These are phyloP conservation scores for Fusarium camptoceras DNA, from an alignment of 2,329 filamentous ascomycete genomes.

Conservation along the genomic window DNA sequence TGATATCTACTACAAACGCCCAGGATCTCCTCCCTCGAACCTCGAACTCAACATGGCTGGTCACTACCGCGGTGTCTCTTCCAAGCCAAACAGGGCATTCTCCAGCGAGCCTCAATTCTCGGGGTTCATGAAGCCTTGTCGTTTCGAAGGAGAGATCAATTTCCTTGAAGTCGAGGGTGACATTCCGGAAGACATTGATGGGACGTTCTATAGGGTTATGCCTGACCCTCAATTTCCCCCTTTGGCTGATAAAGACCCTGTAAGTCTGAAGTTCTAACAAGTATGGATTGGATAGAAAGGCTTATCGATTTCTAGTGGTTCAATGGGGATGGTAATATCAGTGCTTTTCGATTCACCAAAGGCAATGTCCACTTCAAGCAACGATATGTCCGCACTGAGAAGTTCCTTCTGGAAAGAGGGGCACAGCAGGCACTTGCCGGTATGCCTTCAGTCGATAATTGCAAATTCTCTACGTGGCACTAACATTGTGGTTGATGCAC, in stretches of 20 bases:
- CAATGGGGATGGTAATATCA: slow-evolving; percentile 28
- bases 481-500: accelerated
- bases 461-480: neutral
- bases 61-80: neutral
- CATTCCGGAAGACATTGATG: slow-evolving; percentile 21
- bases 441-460: accelerated
- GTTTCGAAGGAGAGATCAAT: slow-evolving; percentile 1
- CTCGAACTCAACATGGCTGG: neutral
- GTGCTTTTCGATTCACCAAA: slow-evolving; percentile 2
- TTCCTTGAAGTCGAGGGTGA: neutral
- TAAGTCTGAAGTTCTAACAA: accelerated
- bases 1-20: neutral
- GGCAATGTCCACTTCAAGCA: slow-evolving; percentile 17
- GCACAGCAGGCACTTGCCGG: neutral
- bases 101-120: neutral
- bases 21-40: neutral
- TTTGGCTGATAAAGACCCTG: slow-evolving; percentile 16
- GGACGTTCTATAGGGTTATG: slow-evolving; percentile 29
- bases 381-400: slow-evolving; percentile 17
- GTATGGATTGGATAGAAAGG: neutral
- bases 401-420: neutral
- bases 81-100: neutral
- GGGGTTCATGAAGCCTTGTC: slow-evolving; percentile 10
- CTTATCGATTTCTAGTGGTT: neutral
- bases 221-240: slow-evolving; percentile 29